Conservation (phyloP, 2,329 filamentous ascomycete species). For the Fusarium humuli region DNA sequence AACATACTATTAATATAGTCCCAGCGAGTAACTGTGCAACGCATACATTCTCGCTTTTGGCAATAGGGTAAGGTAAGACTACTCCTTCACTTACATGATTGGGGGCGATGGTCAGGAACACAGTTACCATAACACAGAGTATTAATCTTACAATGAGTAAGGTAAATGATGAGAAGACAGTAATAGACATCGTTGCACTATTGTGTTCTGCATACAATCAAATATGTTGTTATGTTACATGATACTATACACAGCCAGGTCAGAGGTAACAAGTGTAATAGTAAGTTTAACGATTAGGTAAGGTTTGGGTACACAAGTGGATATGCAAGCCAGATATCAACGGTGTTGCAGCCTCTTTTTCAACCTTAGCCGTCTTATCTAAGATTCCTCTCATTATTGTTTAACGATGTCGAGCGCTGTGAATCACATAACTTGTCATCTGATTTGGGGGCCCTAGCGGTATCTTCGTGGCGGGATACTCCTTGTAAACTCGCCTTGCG, state of each 20-base stretch:
- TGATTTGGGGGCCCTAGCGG: no score
- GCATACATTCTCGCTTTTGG: neutral
- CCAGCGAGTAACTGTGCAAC: neutral
- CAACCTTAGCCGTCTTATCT: neutral
- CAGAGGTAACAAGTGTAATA: neutral
- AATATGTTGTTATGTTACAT: neutral
- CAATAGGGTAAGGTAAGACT: neutral
- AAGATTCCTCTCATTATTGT: neutral
- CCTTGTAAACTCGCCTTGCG: neutral
- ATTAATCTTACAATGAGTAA: neutral
- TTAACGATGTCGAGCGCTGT: neutral
- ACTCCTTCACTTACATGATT: neutral
- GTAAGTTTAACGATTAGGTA: constrained; percentile 9
- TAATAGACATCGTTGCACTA: neutral
- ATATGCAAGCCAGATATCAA: constrained; percentile 4
- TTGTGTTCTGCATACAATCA: neutral
- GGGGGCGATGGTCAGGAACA: neutral
- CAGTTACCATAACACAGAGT: neutral
- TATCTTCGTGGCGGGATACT: neutral
- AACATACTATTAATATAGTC: neutral
- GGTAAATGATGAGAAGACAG: neutral
- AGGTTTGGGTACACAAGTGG: constrained; percentile 11
- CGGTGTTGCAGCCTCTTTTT: neutral
- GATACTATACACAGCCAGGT: neutral
- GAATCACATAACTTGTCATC: neutral